A percentile compares a stretch with the other conserved stretches of the same genome.
Conservation (phyloP, 148 eudicot genomes). For the Rhododendron griersonianum region DNA sequence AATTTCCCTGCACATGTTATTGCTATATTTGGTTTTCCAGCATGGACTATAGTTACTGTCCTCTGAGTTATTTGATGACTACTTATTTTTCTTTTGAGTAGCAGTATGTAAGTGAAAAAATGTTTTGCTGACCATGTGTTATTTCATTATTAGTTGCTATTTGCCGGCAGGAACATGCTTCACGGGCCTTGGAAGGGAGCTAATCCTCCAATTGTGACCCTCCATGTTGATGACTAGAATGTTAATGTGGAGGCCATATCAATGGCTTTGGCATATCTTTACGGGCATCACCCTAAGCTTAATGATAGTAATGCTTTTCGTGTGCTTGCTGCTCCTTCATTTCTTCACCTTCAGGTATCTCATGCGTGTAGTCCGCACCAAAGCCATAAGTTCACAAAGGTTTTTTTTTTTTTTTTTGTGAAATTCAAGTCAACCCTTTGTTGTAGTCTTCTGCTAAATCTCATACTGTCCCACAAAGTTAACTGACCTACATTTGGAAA, state of each 20-base stretch:
- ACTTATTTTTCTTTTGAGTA: neutral
- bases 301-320: constrained; percentile 88
- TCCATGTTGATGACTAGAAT: constrained; percentile 90
- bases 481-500: no score
- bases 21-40: neutral
- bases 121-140: neutral
- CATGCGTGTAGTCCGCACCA: neutral
- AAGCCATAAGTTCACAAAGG: no score
- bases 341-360: constrained; percentile 96
- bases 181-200: constrained; percentile 99
- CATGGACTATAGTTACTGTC: neutral
- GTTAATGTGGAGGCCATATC: constrained; percentile 83
- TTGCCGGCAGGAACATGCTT: constrained; percentile 79
- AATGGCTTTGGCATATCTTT: constrained; percentile 87
- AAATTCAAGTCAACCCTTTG: no score
- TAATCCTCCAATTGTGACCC: constrained; percentile 70
- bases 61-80: neutral
- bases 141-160: neutral
- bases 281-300: constrained; percentile 92
- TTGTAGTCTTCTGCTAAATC: no score
- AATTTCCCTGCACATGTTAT: neutral
- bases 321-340: constrained; percentile 97
- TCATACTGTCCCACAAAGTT: no score
- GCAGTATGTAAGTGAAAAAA: neutral
- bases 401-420: no score